Evolutionary conservation across 805 yeast species (phyloP).

Genomic region (Pichia cephalocereana): DNA sequence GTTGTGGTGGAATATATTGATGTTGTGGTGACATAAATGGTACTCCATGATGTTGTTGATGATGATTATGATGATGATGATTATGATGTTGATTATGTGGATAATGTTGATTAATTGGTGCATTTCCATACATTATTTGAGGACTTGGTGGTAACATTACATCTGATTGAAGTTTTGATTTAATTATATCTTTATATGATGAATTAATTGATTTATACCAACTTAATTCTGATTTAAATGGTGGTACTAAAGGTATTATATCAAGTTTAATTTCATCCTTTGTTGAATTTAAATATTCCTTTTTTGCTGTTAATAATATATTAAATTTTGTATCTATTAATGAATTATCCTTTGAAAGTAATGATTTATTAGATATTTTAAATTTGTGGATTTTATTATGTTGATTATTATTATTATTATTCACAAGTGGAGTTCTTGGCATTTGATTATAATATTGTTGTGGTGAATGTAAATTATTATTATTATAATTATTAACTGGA

Average conservation of each 20-base stretch:
- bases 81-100: not conserved
- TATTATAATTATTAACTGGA: not conserved
- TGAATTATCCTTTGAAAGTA: not conserved
- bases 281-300: not conserved
- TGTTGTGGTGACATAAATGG: not conserved
- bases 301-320: not conserved
- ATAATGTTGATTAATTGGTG: not conserved
- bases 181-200: not conserved
- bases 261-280: not conserved
- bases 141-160: not conserved
- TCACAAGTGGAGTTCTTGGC: not conserved
- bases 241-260: not conserved
- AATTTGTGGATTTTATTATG: not conserved
- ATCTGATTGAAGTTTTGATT: not conserved
- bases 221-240: not conserved
- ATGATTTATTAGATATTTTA: not conserved
- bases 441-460: not conserved
- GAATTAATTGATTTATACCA: not conserved
- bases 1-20: not conserved
- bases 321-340: not conserved
- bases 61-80: not conserved
- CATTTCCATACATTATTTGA: not conserved
- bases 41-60: not conserved
- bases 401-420: not conserved
- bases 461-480: not conserved